A percentile compares a stretch with the other conserved stretches of the same genome.
These are phyloP conservation scores for Fusarium tricinctum DNA, from an alignment of 2,329 filamentous ascomycete genomes.

Conservation along the genomic window DNA sequence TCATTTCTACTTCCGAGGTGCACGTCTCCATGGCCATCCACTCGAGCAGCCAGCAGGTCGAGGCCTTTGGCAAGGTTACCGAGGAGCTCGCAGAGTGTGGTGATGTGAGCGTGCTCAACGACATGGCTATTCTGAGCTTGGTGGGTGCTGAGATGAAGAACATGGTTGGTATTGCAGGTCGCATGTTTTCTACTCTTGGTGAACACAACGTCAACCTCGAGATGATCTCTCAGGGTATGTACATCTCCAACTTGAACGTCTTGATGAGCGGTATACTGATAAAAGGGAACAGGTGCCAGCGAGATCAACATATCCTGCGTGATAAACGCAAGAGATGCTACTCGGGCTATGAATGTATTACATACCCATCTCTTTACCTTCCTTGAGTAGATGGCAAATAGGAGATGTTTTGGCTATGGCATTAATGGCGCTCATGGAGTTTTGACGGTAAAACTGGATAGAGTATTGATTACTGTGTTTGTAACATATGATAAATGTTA, in stretches of 20 bases:
- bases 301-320: constrained; percentile 99
- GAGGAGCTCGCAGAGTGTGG: constrained; percentile 84
- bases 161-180: constrained; percentile 92
- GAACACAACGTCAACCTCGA: constrained; percentile 97
- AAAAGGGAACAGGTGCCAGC: constrained; percentile 78
- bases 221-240: constrained; percentile 97
- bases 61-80: constrained; percentile 76
- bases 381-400: constrained; percentile 70
- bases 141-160: constrained; percentile 98
- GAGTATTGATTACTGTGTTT: constrained; percentile 10
- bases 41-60: constrained; percentile 75
- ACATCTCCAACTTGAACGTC: neutral
- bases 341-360: constrained; percentile 93
- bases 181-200: constrained; percentile 94
- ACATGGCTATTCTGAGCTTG: constrained; percentile 96
- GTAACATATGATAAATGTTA: neutral
- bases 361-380: constrained; percentile 98
- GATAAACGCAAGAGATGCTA: constrained; percentile 90
- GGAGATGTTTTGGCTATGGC: neutral
- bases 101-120: constrained; percentile 87
- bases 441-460: constrained; percentile 36
- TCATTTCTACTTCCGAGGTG: constrained; percentile 96
- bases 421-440: constrained; percentile 34
- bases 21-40: constrained; percentile 98
- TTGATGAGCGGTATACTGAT: neutral